phyloP scores from a whole-genome alignment of 805 yeast genomes.

The Debaryomyces castellii region DNA sequence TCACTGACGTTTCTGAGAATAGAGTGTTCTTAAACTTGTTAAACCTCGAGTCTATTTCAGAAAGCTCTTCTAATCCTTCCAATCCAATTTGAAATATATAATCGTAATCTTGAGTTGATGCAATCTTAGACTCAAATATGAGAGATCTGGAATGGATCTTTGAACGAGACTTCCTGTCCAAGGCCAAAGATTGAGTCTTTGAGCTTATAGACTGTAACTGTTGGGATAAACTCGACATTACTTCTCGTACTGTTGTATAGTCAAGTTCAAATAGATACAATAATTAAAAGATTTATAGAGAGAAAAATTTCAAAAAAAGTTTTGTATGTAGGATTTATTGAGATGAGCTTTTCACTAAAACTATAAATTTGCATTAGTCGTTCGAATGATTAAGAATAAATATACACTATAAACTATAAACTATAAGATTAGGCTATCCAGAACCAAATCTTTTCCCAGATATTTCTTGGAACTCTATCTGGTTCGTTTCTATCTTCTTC shows the following conservation, averaged over 20 bases:
- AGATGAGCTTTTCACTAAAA: neutral
- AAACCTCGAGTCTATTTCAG: slow-evolving; percentile 73
- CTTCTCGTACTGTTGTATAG: neutral
- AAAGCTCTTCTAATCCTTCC: slow-evolving; percentile 76
- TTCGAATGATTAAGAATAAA: neutral
- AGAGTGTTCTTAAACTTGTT: slow-evolving; percentile 64
- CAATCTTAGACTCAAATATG: slow-evolving; percentile 79
- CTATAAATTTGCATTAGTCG: neutral
- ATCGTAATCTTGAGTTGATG: slow-evolving; percentile 94
- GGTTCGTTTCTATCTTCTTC: slow-evolving; percentile 44
- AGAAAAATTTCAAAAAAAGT: slow-evolving; percentile 1
- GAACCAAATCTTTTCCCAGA: slow-evolving; percentile 45
- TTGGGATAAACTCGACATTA: slow-evolving; percentile 65
- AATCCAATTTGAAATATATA: slow-evolving; percentile 67
- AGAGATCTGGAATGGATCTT: slow-evolving; percentile 87
- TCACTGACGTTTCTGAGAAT: slow-evolving; percentile 79
- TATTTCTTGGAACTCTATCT: slow-evolving; percentile 39
- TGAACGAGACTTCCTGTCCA: slow-evolving; percentile 84
- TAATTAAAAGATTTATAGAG: neutral
- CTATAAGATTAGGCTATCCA: slow-evolving; percentile 41
- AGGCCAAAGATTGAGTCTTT: slow-evolving; percentile 66
- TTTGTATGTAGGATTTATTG: neutral
- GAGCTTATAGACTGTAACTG: slow-evolving; percentile 74
- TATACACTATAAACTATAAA: neutral
- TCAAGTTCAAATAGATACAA: neutral